These are phyloP conservation scores for Aspergillus cejpii DNA, from an alignment of 2,329 filamentous ascomycete genomes.

Conservation along the genomic window DNA sequence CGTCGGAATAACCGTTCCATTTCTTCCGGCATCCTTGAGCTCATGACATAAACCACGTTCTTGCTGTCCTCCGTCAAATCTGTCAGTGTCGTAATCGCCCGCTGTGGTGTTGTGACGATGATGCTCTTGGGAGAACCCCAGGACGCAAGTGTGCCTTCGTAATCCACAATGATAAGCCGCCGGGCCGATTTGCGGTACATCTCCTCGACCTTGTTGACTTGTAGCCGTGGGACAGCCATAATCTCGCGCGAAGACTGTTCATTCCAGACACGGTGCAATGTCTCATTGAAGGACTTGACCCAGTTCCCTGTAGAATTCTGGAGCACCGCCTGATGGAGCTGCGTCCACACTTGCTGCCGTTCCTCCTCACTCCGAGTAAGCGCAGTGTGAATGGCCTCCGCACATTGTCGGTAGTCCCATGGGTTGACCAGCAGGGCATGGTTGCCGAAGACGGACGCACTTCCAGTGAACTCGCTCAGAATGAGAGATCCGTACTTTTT, in stretches of 20 bases:
- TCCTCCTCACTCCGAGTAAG: slow-evolving; percentile 73
- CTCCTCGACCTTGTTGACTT: slow-evolving; percentile 56
- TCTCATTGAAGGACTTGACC: slow-evolving; percentile 67
- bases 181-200: slow-evolving; percentile 61
- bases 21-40: slow-evolving; percentile 76
- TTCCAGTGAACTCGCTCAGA: slow-evolving; percentile 90
- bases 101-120: slow-evolving; percentile 77
- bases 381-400: slow-evolving; percentile 75
- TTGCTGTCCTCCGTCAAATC: slow-evolving; percentile 71
- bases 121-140: slow-evolving; percentile 80
- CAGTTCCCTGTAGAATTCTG: slow-evolving; percentile 79
- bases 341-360: slow-evolving; percentile 66
- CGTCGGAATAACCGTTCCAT: slow-evolving; percentile 78
- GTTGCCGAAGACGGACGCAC: slow-evolving; percentile 73
- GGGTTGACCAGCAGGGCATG: slow-evolving; percentile 84
- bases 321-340: slow-evolving; percentile 65
- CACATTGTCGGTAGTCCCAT: slow-evolving; percentile 87
- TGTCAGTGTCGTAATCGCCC: slow-evolving; percentile 73
- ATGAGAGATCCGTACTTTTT: slow-evolving; percentile 87
- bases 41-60: slow-evolving; percentile 93
- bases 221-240: slow-evolving; percentile 78
- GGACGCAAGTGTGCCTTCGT: slow-evolving; percentile 84
- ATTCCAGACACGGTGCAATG: slow-evolving; percentile 68
- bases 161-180: slow-evolving; percentile 83
- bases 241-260: slow-evolving; percentile 81